Evolutionary conservation across 352 stramenopile genomes (phyloP).

Genomic region (Phytophthora rubi): DNA sequence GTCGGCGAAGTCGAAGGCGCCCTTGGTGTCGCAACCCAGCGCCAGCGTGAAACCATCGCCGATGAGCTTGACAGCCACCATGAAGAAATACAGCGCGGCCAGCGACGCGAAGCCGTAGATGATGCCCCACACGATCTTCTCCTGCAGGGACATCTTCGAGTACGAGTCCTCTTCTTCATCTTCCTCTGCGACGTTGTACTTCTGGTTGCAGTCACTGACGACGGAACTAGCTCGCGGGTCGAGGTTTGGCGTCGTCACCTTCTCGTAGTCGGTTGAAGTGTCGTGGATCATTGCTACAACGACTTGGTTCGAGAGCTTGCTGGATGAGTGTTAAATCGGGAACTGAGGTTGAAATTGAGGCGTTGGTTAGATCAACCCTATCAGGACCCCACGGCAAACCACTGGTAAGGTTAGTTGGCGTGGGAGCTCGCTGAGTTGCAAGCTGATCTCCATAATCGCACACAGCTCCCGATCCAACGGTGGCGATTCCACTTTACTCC

Average conservation of each 20-base stretch:
- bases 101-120: conserved; percentile 47
- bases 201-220: neutral
- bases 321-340: conserved; percentile 17
- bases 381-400: neutral
- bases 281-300: neutral
- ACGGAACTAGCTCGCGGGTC: neutral
- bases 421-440: neutral
- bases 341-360: conserved; percentile 22
- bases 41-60: conserved; percentile 76
- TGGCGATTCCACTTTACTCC: conserved; percentile 1
- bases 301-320: conserved; percentile 1
- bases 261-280: neutral
- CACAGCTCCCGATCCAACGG: neutral
- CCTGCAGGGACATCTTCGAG: conserved; percentile 26
- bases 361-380: neutral
- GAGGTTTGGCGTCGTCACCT: neutral
- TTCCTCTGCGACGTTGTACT: conserved; percentile 20
- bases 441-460: conserved; percentile 2
- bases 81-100: conserved; percentile 81
- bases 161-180: conserved; percentile 34
- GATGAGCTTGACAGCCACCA: conserved; percentile 82
- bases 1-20: conserved; percentile 72
- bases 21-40: conserved; percentile 65
- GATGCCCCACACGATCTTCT: conserved; percentile 49
- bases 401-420: conserved; percentile 1